Evolutionary conservation across 73 alveolate genomes (phyloP).

Genomic region (Paramecium pentaurelia): DNA sequence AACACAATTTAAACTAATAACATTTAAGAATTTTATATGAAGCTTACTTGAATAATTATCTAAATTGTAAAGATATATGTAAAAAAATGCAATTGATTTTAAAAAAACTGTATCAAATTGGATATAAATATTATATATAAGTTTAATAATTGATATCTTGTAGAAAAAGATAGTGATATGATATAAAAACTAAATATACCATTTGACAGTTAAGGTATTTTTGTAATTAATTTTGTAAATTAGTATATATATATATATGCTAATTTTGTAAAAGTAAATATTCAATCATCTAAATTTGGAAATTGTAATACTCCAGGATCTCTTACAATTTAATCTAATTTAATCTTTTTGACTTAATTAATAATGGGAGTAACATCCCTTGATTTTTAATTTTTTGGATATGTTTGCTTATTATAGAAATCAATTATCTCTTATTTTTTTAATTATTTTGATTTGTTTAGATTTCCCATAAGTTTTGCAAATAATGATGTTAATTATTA

Average conservation of each 20-base stretch:
- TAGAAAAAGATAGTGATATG: neutral
- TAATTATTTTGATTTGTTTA: neutral
- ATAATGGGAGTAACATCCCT: neutral
- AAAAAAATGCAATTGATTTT: too few relatives aligned
- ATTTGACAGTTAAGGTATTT: neutral
- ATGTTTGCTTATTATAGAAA: neutral
- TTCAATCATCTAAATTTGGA: conserved; percentile 16
- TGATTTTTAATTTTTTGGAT: neutral
- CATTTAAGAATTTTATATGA: neutral
- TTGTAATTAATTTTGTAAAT: too few relatives aligned
- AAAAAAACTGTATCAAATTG: too few relatives aligned
- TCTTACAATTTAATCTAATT: neutral
- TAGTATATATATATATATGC: too few relatives aligned
- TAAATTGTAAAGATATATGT: neutral
- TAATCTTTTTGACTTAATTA: neutral
- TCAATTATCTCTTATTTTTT: neutral
- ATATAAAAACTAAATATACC: too few relatives aligned
- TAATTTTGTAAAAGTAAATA: neutral
- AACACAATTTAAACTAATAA: too few relatives aligned
- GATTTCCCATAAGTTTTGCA: neutral
- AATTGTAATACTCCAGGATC: neutral
- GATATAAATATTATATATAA: too few relatives aligned
- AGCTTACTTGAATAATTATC: neutral
- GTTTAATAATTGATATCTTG: too few relatives aligned
- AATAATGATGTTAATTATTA: neutral